A percentile compares a stretch with the other conserved stretches of the same genome.
These are phyloP conservation scores for Ramularia endophylla DNA, from an alignment of 2,329 filamentous ascomycete genomes.

Conservation along the genomic window DNA sequence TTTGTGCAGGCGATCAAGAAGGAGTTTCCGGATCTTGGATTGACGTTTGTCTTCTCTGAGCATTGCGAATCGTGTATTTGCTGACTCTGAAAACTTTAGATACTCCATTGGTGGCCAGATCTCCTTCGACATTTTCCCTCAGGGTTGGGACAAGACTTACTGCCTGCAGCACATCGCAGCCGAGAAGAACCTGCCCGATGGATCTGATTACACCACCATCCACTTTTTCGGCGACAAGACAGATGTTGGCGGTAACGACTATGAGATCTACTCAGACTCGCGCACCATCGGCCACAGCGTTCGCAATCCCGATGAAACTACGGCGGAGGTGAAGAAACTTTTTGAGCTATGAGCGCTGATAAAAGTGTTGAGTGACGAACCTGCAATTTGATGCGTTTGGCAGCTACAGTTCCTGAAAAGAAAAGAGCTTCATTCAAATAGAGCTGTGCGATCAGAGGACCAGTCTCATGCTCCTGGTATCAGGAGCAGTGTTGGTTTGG, in stretches of 20 bases:
- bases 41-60: conserved; percentile 79
- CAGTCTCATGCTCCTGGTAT: no score
- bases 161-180: conserved; percentile 81
- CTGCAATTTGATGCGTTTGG: no score
- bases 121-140: conserved; percentile 96
- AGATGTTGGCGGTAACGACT: conserved; percentile 85
- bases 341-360: conserved; percentile 44
- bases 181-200: conserved; percentile 60
- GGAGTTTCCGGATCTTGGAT: conserved; percentile 73
- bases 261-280: conserved; percentile 80
- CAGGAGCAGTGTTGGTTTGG: no score
- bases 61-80: no score
- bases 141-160: conserved; percentile 98
- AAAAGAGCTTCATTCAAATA: no score
- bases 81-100: no score
- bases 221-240: conserved; percentile 99
- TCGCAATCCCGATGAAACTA: conserved; percentile 73
- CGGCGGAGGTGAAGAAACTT: conserved; percentile 69
- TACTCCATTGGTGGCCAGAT: conserved; percentile 97
- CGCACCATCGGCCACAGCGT: conserved; percentile 84
- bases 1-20: conserved; percentile 73
- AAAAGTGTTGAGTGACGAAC: no score
- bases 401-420: no score
- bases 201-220: conserved; percentile 74
- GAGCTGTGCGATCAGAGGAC: no score